These are phyloP conservation scores for Puccinia hordei DNA, from an alignment of 1,284 basidiomycete genomes.

Conservation along the genomic window DNA sequence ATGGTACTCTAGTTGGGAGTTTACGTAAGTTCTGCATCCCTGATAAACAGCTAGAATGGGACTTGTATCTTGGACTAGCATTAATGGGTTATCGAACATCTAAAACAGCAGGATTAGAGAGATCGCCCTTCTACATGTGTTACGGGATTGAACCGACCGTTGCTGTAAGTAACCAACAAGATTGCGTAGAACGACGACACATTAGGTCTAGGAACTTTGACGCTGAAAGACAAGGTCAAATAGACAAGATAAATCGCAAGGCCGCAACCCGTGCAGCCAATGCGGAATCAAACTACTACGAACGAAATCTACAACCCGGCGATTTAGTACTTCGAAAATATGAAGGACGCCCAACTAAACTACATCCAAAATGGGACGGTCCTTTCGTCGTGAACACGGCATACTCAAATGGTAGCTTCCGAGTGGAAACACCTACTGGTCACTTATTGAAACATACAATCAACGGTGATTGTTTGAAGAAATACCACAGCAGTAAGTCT, in stretches of 20 bases:
- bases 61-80: no score
- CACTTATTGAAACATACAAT: not conserved
- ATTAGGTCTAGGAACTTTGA: no score
- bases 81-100: no score
- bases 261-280: not conserved
- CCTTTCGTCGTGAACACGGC: not conserved
- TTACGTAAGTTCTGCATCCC: no score
- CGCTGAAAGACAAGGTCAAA: not conserved
- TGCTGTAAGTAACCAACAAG: no score
- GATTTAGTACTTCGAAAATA: constrained; percentile 2
- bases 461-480: not conserved
- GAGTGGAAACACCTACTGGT: not conserved
- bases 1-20: no score
- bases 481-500: not conserved
- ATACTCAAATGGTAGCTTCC: not conserved
- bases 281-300: not conserved
- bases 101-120: no score
- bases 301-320: constrained; percentile 1
- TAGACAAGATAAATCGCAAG: not conserved
- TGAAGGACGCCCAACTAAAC: not conserved
- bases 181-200: no score
- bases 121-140: no score
- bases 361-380: constrained; percentile 25
- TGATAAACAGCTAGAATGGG: no score
- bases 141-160: no score